phyloP scores from a whole-genome alignment of 805 yeast species.

The Dipodascus geniculatus region DNA sequence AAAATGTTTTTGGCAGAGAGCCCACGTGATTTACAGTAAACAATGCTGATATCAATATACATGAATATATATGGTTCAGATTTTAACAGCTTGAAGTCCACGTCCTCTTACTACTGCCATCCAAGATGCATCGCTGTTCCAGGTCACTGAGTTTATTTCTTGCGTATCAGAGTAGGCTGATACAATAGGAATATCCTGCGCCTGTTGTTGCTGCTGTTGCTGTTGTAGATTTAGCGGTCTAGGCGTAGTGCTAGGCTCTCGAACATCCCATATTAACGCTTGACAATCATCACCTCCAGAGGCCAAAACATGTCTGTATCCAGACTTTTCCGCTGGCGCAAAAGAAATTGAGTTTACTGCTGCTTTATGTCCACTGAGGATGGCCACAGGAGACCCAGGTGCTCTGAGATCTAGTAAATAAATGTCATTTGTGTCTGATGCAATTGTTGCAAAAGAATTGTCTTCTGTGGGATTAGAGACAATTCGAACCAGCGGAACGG shows the following conservation, averaged over 20 bases:
- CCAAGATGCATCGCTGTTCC: constrained; percentile 72
- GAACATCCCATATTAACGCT: constrained; percentile 49
- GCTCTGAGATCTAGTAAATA: constrained; percentile 72
- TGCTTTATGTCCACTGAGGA: constrained; percentile 54
- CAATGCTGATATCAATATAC: background rate
- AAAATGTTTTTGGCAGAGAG: background rate
- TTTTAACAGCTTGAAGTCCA: constrained; percentile 47
- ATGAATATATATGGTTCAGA: background rate
- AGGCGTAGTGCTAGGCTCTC: constrained; percentile 6
- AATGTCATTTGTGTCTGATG: constrained; percentile 53
- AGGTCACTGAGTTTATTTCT: constrained; percentile 68
- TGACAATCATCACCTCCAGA: constrained; percentile 56
- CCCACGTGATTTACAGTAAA: too few relatives aligned
- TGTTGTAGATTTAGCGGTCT: constrained; percentile 1
- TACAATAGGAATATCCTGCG: constrained; percentile 10
- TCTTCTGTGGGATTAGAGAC: constrained; percentile 72
- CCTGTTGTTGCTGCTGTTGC: constrained; percentile 3
- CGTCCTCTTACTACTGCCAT: constrained; percentile 63
- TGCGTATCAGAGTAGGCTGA: constrained; percentile 47
- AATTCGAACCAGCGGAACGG: constrained; percentile 57
- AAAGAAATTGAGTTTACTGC: constrained; percentile 66
- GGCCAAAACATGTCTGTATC: constrained; percentile 48
- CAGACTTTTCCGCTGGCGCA: constrained; percentile 46
- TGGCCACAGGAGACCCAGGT: constrained; percentile 73
- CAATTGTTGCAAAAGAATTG: constrained; percentile 74